These are phyloP conservation scores for Septoria petroselini DNA, from an alignment of 2,329 filamentous ascomycete species.

Conservation along the genomic window DNA sequence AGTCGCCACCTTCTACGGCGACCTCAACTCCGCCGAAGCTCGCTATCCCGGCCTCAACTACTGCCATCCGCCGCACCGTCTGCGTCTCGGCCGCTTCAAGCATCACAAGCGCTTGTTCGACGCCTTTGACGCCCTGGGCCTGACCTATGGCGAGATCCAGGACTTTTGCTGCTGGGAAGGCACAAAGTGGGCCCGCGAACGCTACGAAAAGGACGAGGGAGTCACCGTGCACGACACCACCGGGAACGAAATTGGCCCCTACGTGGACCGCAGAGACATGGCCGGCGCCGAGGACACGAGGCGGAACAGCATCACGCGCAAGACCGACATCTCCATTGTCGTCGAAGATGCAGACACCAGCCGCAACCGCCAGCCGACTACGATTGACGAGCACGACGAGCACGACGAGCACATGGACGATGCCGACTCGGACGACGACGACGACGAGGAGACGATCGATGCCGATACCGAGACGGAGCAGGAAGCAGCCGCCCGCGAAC, in stretches of 20 bases:
- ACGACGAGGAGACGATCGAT: constrained; percentile 18
- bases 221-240: constrained; percentile 69
- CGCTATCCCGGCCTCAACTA: constrained; percentile 82
- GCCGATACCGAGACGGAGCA: constrained; percentile 19
- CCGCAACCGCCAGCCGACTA: constrained; percentile 23
- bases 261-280: constrained; percentile 45
- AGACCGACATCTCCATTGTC: constrained; percentile 37
- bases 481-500: constrained; percentile 27
- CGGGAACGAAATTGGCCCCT: constrained; percentile 63
- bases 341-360: constrained; percentile 31
- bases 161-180: constrained; percentile 77
- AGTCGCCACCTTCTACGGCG: constrained; percentile 74
- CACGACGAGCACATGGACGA: constrained; percentile 29
- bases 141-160: constrained; percentile 68
- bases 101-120: constrained; percentile 75
- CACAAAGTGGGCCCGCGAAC: constrained; percentile 76
- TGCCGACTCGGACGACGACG: constrained; percentile 26
- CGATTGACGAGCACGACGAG: too few species aligned
- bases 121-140: constrained; percentile 66
- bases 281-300: constrained; percentile 21
- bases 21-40: constrained; percentile 74
- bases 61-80: constrained; percentile 67
- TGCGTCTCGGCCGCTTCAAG: constrained; percentile 71
- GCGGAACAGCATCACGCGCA: constrained; percentile 34
- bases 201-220: constrained; percentile 72